Percentiles rank a stretch among this genome's conserved stretches.
Evolutionary conservation across 2,329 filamentous ascomycete genomes (phyloP).

Genomic region (Apiospora kogelbergensis): DNA sequence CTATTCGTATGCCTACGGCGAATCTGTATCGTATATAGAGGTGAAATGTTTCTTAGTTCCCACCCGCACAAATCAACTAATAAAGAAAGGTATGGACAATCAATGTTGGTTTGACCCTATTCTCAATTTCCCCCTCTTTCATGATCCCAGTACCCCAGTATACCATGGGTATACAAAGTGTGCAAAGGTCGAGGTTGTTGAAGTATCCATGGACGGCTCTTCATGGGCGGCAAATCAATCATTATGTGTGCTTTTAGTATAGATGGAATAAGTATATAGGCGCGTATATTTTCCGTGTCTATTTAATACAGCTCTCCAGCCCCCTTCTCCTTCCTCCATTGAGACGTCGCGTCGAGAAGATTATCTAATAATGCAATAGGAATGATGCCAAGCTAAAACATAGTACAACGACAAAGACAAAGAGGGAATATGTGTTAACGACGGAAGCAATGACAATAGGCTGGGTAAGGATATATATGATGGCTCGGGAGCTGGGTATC

Average conservation of each 20-base stretch:
- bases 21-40: neutral
- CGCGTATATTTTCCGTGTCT: neutral
- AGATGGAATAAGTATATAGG: no score
- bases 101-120: no score
- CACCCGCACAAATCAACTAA: no score
- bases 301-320: neutral
- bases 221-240: no score
- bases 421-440: neutral
- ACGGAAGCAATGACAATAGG: neutral
- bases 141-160: no score
- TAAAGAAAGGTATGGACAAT: no score
- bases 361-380: slow-evolving; percentile 2
- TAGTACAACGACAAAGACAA: no score
- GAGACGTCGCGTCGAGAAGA: neutral
- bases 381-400: neutral
- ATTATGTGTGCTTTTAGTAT: neutral
- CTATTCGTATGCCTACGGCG: neutral
- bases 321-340: neutral
- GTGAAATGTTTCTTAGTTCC: no score
- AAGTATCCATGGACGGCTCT: no score
- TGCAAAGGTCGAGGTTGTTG: no score
- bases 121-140: no score
- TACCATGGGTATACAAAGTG: no score
- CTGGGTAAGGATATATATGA: neutral
- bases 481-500: slow-evolving; percentile 4